Base-by-base conservation (phyloP, 805 yeast genomes). In the Millerozyma miso region DNA sequence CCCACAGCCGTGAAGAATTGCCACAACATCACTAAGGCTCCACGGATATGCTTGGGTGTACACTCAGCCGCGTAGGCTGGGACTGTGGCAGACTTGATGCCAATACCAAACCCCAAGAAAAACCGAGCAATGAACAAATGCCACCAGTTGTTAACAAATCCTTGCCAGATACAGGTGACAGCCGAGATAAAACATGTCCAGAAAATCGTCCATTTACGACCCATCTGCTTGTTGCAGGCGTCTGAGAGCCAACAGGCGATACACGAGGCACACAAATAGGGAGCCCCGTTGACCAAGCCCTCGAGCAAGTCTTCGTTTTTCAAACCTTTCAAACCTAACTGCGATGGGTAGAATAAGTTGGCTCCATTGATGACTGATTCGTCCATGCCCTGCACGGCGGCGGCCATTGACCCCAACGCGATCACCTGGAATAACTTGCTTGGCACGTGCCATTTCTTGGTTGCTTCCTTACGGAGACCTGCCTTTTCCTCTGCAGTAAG, bases 1-100 rank as follows among this genome's bases (percentile, higher is more conserved):
- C 88, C 88, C 40, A 81, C 76, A 1, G 88, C 87, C n/a, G 86
- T 81, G 69, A 81, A 81, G 52, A 80, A 78, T 63, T 83, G 88
- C 85, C 86, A 82, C 63, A 78, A 67, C 83, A 81, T 80, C 38
- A 80, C 80, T 45, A 83, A 65, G 1, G 85, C 77, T 38, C 88
- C 88, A 55, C 88, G 69, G 33, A 77, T 72, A 10, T 63, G 62
- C 12, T 76, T 76, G 1, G 85, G 85, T 7, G 80, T 56, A 52
- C 80, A 74, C 55, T 81, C 87, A 13, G 85, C 83, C 20, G 81
- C 73, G 50, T 77, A 80, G 10, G 83, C 79, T 4, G 88, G 87
- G 6, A 80, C 85, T 13, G 85, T 80, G 19, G 85, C 76, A 2
- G 85, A 80, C 50, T 80, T 78, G 39, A 80, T 73, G 41, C 88